Conservation (phyloP, 2,329 filamentous ascomycete genomes). For the Colletotrichum salicis region DNA sequence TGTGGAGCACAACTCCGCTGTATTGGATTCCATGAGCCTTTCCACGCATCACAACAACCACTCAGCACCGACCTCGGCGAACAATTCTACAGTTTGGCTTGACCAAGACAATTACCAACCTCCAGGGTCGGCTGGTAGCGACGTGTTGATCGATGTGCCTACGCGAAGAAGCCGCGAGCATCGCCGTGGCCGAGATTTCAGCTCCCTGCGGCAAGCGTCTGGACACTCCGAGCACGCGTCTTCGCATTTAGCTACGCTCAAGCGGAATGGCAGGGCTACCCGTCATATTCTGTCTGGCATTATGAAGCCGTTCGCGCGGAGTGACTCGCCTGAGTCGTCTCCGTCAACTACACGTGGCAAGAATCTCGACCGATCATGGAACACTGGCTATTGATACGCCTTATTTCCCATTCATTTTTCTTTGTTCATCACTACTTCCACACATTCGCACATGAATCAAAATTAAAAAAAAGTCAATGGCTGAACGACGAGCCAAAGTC, state of each 20-base stretch:
- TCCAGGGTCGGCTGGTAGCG: constrained; percentile 40
- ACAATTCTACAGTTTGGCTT: constrained; percentile 43
- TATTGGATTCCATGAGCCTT: constrained; percentile 49
- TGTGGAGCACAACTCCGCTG: constrained; percentile 54
- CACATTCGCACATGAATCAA: constrained; percentile 12
- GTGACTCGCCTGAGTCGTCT: constrained; percentile 52
- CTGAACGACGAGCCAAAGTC: constrained; percentile 16
- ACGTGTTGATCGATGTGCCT: constrained; percentile 28
- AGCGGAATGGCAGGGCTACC: constrained; percentile 47
- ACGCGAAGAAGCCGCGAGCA: constrained; percentile 33
- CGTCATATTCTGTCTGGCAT: constrained; percentile 56
- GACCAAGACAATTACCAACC: constrained; percentile 40
- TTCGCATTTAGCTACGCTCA: constrained; percentile 41
- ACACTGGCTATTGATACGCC: constrained; percentile 9
- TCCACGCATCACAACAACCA: constrained; percentile 47
- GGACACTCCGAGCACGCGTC: constrained; percentile 38
- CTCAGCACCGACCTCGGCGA: constrained; percentile 25
- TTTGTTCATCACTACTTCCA: constrained; percentile 8
- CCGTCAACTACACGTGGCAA: constrained; percentile 30
- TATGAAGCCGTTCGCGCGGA: constrained; percentile 54
- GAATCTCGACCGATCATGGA: constrained; percentile 31
- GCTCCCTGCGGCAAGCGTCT: constrained; percentile 35
- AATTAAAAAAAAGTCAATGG: constrained; percentile 13
- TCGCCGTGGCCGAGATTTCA: constrained; percentile 32
- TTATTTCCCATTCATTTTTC: background rate